Evolutionary conservation across 2,329 filamentous ascomycete species (phyloP).

Genomic region (Cladosporium phlei): DNA sequence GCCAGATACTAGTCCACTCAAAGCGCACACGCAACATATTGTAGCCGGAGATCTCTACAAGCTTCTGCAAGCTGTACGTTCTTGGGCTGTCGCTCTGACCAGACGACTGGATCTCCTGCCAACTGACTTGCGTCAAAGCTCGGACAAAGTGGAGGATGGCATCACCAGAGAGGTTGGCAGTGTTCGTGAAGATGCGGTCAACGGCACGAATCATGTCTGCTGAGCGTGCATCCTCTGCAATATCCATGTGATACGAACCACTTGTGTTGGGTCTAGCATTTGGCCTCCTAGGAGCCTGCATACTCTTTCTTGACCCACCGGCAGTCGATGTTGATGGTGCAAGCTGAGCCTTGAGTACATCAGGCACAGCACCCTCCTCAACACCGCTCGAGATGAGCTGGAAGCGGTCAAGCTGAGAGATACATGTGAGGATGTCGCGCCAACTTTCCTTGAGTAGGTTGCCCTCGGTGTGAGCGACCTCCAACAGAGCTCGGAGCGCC

Average conservation of each 20-base stretch:
- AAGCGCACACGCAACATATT: conserved; percentile 99
- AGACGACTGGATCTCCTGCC: conserved; percentile 98
- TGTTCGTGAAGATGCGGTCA: conserved; percentile 95
- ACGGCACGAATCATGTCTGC: conserved; percentile 90
- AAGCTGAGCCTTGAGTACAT: conserved; percentile 68
- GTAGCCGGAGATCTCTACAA: conserved; percentile 98
- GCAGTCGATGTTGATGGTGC: conserved; percentile 14
- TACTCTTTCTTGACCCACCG: conserved; percentile 30
- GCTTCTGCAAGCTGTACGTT: conserved; percentile 94
- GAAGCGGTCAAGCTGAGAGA: conserved; percentile 91
- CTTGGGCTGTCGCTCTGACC: conserved; percentile 92
- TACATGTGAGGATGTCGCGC: conserved; percentile 91
- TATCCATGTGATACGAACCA: conserved; percentile 61
- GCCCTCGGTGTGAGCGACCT: conserved; percentile 88
- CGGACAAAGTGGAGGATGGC: conserved; percentile 94
- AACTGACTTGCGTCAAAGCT: conserved; percentile 90
- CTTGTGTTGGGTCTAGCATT: conserved; percentile 40
- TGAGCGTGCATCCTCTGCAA: conserved; percentile 86
- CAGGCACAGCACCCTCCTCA: conserved; percentile 85
- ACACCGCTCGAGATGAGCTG: conserved; percentile 93
- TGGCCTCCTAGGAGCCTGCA: conserved; percentile 55
- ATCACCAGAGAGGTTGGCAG: conserved; percentile 84
- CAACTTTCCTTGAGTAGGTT: conserved; percentile 85
- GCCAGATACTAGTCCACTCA: conserved; percentile 98
- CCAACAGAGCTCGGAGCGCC: conserved; percentile 83